Percentiles rank a stretch among this genome's conserved stretches.
Conservation (phyloP, 2,329 filamentous ascomycete species). For the Pestalotiopsis sp. region DNA sequence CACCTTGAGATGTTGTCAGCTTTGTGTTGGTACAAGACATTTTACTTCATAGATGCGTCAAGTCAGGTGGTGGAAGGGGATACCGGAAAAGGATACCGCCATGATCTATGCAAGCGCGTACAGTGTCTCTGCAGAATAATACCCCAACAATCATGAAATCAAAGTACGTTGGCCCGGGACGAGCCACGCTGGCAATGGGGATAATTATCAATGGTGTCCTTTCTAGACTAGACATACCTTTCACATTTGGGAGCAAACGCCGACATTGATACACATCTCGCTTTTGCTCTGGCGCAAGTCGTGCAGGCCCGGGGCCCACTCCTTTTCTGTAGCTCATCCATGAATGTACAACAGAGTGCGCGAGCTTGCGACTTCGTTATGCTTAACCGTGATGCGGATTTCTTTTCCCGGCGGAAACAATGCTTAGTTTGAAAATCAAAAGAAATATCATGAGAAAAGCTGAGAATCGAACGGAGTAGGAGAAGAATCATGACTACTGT, state of each 20-base stretch:
- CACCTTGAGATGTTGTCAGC: constrained; percentile 6
- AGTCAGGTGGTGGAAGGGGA: no score
- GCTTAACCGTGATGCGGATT: no score
- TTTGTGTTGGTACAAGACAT: neutral
- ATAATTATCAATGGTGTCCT: neutral
- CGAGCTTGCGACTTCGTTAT: no score
- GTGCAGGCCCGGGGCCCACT: constrained; percentile 15
- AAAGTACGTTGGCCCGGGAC: neutral
- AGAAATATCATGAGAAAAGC: no score
- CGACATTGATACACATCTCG: constrained; percentile 11
- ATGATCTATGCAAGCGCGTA: no score
- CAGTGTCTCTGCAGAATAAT: no score
- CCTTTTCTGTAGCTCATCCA: neutral
- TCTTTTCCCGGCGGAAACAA: no score
- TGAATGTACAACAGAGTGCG: neutral
- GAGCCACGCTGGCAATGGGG: neutral
- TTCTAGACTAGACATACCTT: constrained; percentile 8
- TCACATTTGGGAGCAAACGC: constrained; percentile 13
- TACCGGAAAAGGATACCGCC: no score
- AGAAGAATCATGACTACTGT: neutral
- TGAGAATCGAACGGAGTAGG: neutral
- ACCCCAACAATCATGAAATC: no score
- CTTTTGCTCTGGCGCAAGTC: constrained; percentile 16
- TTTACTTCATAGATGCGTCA: no score
- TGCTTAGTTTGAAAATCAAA: no score